A percentile compares a stretch with the other conserved stretches of the same genome.
Evolutionary conservation across 441 rosid genomes (phyloP).

Genomic region (Manihot esculenta): DNA sequence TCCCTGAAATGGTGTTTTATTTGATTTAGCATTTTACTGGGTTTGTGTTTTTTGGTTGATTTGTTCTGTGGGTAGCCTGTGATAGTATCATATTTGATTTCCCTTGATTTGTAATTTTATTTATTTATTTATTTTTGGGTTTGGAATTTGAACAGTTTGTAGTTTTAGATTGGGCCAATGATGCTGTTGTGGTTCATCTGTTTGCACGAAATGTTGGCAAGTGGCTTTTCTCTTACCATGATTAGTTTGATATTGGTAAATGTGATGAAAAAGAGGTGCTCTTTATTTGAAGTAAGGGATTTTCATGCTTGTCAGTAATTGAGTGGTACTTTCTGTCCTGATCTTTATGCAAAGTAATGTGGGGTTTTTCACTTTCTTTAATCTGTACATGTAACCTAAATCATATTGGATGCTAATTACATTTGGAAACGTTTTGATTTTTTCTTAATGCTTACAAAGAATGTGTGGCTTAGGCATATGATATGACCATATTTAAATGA

Average conservation of each 20-base stretch:
- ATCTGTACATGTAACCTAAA: neutral
- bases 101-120: no score
- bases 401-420: neutral
- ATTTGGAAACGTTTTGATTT: neutral
- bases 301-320: neutral
- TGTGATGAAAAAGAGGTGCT: constrained; percentile 14
- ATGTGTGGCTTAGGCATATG: constrained; percentile 5
- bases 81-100: no score
- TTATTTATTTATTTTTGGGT: neutral
- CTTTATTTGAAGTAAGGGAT: constrained; percentile 4
- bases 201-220: constrained; percentile 25
- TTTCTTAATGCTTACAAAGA: neutral
- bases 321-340: constrained; percentile 9
- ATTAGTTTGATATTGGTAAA: constrained; percentile 21
- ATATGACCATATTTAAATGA: neutral
- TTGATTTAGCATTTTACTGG: constrained; percentile 22
- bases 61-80: neutral
- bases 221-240: constrained; percentile 11
- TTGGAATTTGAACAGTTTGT: neutral
- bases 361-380: neutral
- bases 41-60: constrained; percentile 1
- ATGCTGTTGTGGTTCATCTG: neutral
- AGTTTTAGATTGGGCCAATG: neutral
- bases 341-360: constrained; percentile 1
- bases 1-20: neutral